Evolutionary conservation across 2,329 filamentous ascomycete genomes (phyloP).

Genomic region (Teratosphaeria pseudoeucalypti): DNA sequence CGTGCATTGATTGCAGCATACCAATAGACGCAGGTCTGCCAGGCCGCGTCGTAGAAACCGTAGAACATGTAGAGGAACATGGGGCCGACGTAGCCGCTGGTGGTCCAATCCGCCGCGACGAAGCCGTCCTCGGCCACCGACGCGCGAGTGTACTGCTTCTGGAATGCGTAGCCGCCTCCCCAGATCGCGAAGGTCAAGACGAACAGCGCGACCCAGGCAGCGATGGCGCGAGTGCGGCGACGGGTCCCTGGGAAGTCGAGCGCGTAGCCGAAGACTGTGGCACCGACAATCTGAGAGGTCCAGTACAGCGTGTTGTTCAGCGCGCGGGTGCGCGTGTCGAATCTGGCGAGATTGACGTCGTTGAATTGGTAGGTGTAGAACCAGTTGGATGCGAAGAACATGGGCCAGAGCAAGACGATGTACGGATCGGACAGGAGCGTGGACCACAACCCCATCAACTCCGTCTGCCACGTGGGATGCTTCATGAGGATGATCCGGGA

Average conservation of each 20-base stretch:
- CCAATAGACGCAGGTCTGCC: constrained; percentile 91
- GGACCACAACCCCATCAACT: constrained; percentile 65
- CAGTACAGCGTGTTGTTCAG: constrained; percentile 71
- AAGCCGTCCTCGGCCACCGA: constrained; percentile 17
- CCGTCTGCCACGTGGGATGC: constrained; percentile 75
- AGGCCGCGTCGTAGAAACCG: constrained; percentile 78
- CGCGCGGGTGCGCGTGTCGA: constrained; percentile 64
- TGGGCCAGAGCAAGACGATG: constrained; percentile 66
- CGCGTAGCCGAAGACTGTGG: constrained; percentile 59
- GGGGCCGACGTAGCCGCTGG: constrained; percentile 59
- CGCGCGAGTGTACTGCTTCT: constrained; percentile 47
- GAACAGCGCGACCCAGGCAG: constrained; percentile 51
- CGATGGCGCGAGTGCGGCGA: constrained; percentile 58
- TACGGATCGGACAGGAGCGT: constrained; percentile 61
- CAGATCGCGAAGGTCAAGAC: constrained; percentile 65
- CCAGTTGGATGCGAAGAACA: constrained; percentile 72
- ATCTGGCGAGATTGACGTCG: constrained; percentile 57
- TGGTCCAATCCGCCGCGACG: constrained; percentile 53
- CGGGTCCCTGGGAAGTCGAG: constrained; percentile 52
- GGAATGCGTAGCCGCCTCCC: constrained; percentile 74
- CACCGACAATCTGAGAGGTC: constrained; percentile 66
- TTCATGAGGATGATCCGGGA: constrained; percentile 78
- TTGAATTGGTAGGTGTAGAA: constrained; percentile 77
- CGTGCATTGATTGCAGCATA: constrained; percentile 23
- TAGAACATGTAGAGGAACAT: constrained; percentile 90